Conservation (phyloP, 805 yeast species). For the Zygosaccharomyces kombuchaensis region DNA sequence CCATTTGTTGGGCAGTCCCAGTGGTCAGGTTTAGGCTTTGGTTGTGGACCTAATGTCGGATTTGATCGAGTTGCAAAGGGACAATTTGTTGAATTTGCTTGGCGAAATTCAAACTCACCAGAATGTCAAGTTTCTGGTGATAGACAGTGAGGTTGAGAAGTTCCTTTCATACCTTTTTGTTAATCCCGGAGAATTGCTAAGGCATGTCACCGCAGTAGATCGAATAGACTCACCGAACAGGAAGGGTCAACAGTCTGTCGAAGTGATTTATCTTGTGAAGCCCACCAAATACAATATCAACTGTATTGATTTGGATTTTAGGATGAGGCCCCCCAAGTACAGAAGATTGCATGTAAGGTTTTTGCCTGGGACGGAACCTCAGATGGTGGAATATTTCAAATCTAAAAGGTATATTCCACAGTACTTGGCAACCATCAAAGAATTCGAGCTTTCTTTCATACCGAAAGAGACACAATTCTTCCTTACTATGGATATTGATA, state of each 20-base stretch:
- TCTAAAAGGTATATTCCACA: constrained; percentile 30
- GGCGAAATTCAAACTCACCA: constrained; percentile 42
- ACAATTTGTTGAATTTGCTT: constrained; percentile 36
- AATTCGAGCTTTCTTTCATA: constrained; percentile 45
- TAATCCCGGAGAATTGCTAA: constrained; percentile 41
- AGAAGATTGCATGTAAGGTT: constrained; percentile 69
- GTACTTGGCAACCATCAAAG: constrained; percentile 34
- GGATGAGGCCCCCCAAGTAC: constrained; percentile 64
- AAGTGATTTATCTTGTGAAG: constrained; percentile 75
- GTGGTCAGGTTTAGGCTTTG: not conserved
- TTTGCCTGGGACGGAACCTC: constrained; percentile 50
- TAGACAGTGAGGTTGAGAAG: constrained; percentile 53
- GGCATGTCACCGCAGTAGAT: constrained; percentile 61
- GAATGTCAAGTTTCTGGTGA: constrained; percentile 47
- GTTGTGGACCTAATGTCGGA: constrained; percentile 33
- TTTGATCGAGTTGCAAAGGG: constrained; percentile 37
- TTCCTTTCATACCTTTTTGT: constrained; percentile 45
- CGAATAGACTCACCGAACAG: constrained; percentile 53
- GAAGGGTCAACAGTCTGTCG: constrained; percentile 58
- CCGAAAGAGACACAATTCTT: constrained; percentile 72
- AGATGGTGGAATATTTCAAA: constrained; percentile 30
- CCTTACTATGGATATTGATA: constrained; percentile 52
- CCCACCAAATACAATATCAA: constrained; percentile 64
- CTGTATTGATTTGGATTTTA: constrained; percentile 74
- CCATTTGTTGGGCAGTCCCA: not conserved